These are phyloP conservation scores for Talaromyces islandicus DNA, from an alignment of 2,329 filamentous ascomycete species.

Conservation along the genomic window DNA sequence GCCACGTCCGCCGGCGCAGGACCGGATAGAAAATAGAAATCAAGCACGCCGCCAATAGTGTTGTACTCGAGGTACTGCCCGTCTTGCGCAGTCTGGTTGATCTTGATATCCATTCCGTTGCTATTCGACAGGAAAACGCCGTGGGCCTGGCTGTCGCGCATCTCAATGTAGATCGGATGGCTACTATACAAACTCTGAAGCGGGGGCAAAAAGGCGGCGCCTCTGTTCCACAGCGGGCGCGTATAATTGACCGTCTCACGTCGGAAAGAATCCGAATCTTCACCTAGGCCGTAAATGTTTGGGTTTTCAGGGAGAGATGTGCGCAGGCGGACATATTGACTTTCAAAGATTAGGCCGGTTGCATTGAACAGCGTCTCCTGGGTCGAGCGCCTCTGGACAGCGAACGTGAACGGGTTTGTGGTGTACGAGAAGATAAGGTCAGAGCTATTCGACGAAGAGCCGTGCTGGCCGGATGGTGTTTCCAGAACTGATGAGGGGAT, in stretches of 20 bases:
- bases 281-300: slow-evolving; percentile 72
- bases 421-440: slow-evolving; percentile 45
- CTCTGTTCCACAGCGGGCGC: slow-evolving; percentile 64
- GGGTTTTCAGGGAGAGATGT: slow-evolving; percentile 64
- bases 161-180: slow-evolving; percentile 71
- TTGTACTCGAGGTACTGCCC: slow-evolving; percentile 73
- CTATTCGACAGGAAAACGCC: slow-evolving; percentile 66
- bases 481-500: slow-evolving; percentile 64
- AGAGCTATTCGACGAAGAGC: slow-evolving; percentile 39
- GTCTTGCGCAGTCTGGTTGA: slow-evolving; percentile 55
- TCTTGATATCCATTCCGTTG: slow-evolving; percentile 71
- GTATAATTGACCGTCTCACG: slow-evolving; percentile 64
- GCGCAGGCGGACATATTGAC: slow-evolving; percentile 69
- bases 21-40: slow-evolving; percentile 62
- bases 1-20: slow-evolving; percentile 54
- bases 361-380: slow-evolving; percentile 59
- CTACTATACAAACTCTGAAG: slow-evolving; percentile 65
- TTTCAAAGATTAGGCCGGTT: slow-evolving; percentile 66
- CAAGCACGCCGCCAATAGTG: slow-evolving; percentile 69
- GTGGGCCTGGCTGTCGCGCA: slow-evolving; percentile 53
- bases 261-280: slow-evolving; percentile 66
- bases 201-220: slow-evolving; percentile 56
- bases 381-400: slow-evolving; percentile 36
- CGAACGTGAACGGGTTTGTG: slow-evolving; percentile 62
- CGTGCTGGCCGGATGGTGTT: slow-evolving; percentile 44